Evolutionary conservation across 352 stramenopile species (phyloP).

Genomic region (Globisporangium cystogenes): DNA sequence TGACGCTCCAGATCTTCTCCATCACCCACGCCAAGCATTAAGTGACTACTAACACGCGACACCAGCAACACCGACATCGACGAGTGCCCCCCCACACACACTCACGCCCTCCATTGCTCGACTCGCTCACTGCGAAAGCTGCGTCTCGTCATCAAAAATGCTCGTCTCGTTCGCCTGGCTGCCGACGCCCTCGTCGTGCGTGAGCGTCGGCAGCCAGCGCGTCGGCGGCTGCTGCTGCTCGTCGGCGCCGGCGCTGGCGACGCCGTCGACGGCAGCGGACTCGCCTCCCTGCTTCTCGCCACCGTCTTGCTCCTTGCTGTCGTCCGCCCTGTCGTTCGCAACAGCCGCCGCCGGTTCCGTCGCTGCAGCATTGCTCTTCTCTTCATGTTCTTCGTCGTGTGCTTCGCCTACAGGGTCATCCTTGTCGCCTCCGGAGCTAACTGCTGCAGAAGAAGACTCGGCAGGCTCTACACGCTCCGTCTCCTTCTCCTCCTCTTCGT

Average conservation of each 20-base stretch:
- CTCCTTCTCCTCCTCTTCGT: not conserved
- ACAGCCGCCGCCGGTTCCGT: not conserved
- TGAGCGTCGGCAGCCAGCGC: slow-evolving; percentile 8
- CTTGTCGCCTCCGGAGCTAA: not conserved
- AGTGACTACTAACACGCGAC: not conserved
- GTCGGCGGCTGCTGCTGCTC: slow-evolving; percentile 1
- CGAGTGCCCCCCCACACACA: not conserved
- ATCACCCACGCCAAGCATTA: not conserved
- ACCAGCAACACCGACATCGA: not conserved
- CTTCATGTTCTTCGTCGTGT: no score
- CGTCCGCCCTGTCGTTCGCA: not conserved
- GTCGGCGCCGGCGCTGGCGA: not conserved
- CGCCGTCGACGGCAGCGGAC: not conserved
- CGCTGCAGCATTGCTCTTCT: not conserved
- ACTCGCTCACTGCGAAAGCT: slow-evolving; percentile 17
- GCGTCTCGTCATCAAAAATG: slow-evolving; percentile 38
- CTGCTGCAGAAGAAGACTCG: no score
- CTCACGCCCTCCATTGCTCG: not conserved
- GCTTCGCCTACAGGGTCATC: no score
- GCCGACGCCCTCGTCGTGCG: slow-evolving; percentile 13
- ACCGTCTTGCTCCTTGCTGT: slow-evolving; percentile 2
- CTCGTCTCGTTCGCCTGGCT: slow-evolving; percentile 18
- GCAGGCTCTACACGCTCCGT: no score
- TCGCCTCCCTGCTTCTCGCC: not conserved
- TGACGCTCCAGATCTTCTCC: not conserved